Percentiles rank a stretch among this genome's conserved stretches.
Evolutionary conservation across 1,284 basidiomycete genomes (phyloP).

Genomic region (Rhodofomes roseus): DNA sequence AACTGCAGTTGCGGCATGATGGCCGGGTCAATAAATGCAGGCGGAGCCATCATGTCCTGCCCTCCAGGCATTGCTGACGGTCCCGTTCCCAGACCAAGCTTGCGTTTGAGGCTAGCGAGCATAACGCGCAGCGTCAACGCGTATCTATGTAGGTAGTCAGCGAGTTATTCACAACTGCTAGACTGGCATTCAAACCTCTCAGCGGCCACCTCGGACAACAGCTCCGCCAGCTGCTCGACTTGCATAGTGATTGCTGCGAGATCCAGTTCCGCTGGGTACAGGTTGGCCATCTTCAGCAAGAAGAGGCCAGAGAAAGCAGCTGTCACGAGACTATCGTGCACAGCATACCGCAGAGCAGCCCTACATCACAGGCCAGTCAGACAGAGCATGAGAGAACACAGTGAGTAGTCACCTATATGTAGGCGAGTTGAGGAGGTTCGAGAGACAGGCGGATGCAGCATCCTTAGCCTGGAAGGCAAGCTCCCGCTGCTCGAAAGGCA

Average conservation of each 20-base stretch:
- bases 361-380: constrained; percentile 33
- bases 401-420: constrained; percentile 62
- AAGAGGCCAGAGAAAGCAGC: constrained; percentile 91
- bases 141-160: constrained; percentile 48
- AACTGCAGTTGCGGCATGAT: constrained; percentile 60
- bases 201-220: constrained; percentile 84
- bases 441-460: constrained; percentile 81
- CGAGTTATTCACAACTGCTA: background rate
- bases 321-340: constrained; percentile 90
- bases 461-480: constrained; percentile 93
- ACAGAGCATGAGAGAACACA: too few species aligned
- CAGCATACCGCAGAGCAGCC: constrained; percentile 82
- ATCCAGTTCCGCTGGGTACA: constrained; percentile 82
- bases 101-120: constrained; percentile 85
- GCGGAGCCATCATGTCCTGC: constrained; percentile 22
- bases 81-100: constrained; percentile 60
- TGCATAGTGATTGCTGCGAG: constrained; percentile 69
- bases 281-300: constrained; percentile 86
- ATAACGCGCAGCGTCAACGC: constrained; percentile 87
- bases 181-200: constrained; percentile 52
- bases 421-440: constrained; percentile 73
- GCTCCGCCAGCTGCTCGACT: constrained; percentile 80
- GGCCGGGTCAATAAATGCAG: constrained; percentile 52
- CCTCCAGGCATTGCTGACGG: constrained; percentile 37
- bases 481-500: constrained; percentile 90